Conservation (phyloP, 192 early-diverging fungal species). For the Phycomyces blakesleeanus region DNA sequence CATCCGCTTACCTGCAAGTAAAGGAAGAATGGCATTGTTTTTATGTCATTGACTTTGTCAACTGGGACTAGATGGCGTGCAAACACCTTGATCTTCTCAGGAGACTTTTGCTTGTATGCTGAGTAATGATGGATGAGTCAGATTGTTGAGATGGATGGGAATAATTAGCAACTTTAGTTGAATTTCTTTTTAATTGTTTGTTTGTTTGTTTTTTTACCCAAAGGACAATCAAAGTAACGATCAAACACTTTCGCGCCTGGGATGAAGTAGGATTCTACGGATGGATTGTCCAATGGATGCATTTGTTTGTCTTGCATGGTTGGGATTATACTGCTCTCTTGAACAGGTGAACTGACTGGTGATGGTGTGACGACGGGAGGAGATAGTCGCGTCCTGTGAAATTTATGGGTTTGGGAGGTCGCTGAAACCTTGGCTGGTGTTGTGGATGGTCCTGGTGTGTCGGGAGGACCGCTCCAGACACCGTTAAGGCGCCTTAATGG, state of each 20-base stretch:
- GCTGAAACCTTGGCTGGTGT: not conserved
- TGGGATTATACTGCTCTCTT: not conserved
- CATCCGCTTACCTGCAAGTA: slow-evolving; percentile 42
- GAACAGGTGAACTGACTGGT: not conserved
- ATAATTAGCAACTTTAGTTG: not conserved
- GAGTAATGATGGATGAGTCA: not conserved
- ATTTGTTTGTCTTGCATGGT: not conserved
- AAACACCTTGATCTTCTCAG: slow-evolving; percentile 43
- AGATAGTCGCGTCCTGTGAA: no score
- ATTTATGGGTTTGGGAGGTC: no score
- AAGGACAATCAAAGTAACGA: slow-evolving; percentile 54
- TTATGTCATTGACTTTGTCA: slow-evolving; percentile 41
- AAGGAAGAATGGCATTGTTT: slow-evolving; percentile 52
- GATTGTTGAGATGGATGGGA: not conserved
- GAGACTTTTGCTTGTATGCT: slow-evolving; percentile 16
- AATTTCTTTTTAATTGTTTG: not conserved
- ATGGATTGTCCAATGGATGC: slow-evolving; percentile 47
- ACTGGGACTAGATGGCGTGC: slow-evolving; percentile 54
- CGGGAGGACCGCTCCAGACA: no score
- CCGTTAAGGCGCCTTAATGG: no score
- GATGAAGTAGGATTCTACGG: slow-evolving; percentile 46
- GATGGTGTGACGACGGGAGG: not conserved
- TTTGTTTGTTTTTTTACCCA: slow-evolving; percentile 29
- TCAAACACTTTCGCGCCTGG: slow-evolving; percentile 57
- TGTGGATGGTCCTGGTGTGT: not conserved